Base-by-base conservation (phyloP, 1,284 basidiomycete genomes). In the Puccinia hordei region DNA sequence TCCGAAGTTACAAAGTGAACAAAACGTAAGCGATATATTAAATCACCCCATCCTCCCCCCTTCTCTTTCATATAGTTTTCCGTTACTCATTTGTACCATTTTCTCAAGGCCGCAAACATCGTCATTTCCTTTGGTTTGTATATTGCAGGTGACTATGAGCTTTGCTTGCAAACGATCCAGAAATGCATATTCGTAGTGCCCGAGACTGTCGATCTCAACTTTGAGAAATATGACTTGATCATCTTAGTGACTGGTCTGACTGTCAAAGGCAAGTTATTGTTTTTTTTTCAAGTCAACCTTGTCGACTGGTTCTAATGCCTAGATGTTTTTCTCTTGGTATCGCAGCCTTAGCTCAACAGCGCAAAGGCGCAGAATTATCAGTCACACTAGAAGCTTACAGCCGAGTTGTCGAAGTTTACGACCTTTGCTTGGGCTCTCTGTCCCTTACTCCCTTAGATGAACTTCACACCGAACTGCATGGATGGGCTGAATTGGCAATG, bases 401-500 rank as follows among this genome's bases (percentile, higher is more conserved):
- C 38, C 57, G 61, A 59, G 77, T 59, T 35, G 19, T 73, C 33
- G 68, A 61, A 59, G 57, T 53, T 0, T 80, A 73, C 46, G 77
- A 63, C 24, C 44, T 59, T 63, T 63, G 68, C 46, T 33, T 73
- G 19, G 55, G 17, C 22, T 63, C 46, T 65, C 41, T 80, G 33
- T 55, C 57, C 41, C 22, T 72, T 22, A 30, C 15, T 27, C 1
- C 55, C 13, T 30, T 27, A n/a, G 69, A 80, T 35, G 69, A 80
- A 12, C 41, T 41, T 19, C 57, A 80, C 30, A 30, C 73, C 22
- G 77, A 80, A 49, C 33, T 80, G 19, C 77, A 80, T 73, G 27
- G 41, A 30, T 80, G 77, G 77, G 77, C 44, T 33, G 77, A 80
- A 51, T 51, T 80, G 49, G 69, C 68, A 10, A 44, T 80, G 41